Percentiles rank a stretch among this genome's conserved stretches.
These are phyloP conservation scores for Arthroderma uncinatum DNA, from an alignment of 2,329 filamentous ascomycete genomes.

Conservation along the genomic window DNA sequence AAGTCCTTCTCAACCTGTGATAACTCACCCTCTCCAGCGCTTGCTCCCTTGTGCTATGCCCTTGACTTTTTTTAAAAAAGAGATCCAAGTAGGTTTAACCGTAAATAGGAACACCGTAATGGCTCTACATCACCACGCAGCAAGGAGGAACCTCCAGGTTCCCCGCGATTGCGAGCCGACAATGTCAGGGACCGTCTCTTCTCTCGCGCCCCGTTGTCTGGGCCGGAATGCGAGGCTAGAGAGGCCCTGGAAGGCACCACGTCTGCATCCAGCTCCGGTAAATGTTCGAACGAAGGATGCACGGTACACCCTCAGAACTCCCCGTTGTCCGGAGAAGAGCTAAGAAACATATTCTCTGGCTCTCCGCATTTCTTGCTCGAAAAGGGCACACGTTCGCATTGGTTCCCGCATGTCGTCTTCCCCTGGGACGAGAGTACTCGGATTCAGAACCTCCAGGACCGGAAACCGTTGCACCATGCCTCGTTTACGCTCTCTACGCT, in stretches of 20 bases:
- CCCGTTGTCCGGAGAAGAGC: slow-evolving; percentile 23
- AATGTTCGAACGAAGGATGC: background rate
- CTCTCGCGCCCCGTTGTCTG: background rate
- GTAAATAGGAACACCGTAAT: background rate
- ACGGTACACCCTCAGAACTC: slow-evolving; percentile 6
- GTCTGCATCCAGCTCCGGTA: background rate
- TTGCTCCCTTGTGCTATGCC: background rate
- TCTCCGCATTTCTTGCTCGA: slow-evolving; percentile 38
- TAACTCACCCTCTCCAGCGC: background rate
- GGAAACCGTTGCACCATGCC: slow-evolving; percentile 30
- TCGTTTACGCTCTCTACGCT: slow-evolving; percentile 34
- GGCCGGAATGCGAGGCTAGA: background rate
- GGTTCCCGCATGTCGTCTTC: slow-evolving; percentile 36
- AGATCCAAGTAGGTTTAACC: background rate
- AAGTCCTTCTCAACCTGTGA: background rate
- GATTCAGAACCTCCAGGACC: slow-evolving; percentile 33
- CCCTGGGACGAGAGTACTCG: slow-evolving; percentile 33
- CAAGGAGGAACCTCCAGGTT: background rate
- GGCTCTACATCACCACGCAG: background rate
- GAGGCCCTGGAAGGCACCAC: background rate
- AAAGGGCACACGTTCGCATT: slow-evolving; percentile 29
- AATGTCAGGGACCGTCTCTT: slow-evolving; percentile 1
- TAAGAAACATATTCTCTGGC: slow-evolving; percentile 33
- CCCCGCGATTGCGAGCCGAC: background rate
- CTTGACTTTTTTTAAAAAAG: background rate